A percentile compares a stretch with the other conserved stretches of the same genome.
Conservation (phyloP, 164 flowering plant genomes). For the Chimonanthus salicifolius region DNA sequence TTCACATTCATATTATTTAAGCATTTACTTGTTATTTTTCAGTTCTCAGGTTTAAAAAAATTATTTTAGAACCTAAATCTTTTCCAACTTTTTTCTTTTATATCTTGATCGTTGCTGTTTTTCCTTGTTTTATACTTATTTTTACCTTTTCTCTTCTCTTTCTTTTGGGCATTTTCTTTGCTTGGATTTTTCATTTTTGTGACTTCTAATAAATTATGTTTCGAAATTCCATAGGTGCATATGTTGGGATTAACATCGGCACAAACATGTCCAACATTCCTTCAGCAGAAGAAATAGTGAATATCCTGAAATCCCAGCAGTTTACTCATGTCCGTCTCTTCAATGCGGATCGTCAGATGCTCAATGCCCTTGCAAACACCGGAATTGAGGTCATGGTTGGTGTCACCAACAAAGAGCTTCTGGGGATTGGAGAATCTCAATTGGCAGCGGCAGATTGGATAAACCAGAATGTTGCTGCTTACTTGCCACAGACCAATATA, state of each 20-base stretch:
- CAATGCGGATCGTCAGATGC: conserved; percentile 57
- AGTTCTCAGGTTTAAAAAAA: not conserved
- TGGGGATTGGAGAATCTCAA: conserved; percentile 63
- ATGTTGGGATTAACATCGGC: conserved; percentile 67
- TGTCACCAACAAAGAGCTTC: conserved; percentile 65
- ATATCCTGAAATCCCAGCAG: conserved; percentile 45
- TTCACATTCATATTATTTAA: not conserved
- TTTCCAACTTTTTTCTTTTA: not conserved
- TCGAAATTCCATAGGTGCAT: conserved; percentile 41
- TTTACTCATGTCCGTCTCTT: conserved; percentile 71
- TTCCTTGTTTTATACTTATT: not conserved
- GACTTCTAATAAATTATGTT: not conserved
- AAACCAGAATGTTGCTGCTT: conserved; percentile 63
- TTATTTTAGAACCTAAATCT: not conserved
- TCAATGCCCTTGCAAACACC: conserved; percentile 54
- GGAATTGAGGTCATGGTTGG: conserved; percentile 80
- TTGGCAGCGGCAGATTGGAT: conserved; percentile 80
- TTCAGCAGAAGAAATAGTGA: conserved; percentile 43
- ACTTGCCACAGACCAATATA: conserved; percentile 69
- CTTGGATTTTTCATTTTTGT: not conserved
- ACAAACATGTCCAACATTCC: conserved; percentile 50
- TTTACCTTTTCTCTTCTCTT: not conserved
- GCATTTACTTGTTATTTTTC: not conserved
- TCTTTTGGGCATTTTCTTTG: not conserved
- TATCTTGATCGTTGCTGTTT: not conserved